phyloP scores from a whole-genome alignment of 225 moss, liverwort and hornwort species.

The Takakia lepidozioides region DNA sequence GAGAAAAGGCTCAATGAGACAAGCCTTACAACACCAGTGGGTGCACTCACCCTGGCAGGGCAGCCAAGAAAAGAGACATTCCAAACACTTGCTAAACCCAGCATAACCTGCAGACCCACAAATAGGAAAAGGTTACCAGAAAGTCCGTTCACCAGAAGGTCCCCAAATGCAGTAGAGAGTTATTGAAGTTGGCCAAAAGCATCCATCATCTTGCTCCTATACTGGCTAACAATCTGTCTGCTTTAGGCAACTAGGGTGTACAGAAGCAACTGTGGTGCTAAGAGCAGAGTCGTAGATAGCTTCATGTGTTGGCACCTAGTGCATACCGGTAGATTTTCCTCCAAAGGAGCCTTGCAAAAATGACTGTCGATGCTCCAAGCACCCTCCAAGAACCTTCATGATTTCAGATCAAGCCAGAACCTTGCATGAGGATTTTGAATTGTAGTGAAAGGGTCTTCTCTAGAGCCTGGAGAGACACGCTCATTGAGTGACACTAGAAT shows the following conservation, averaged over 20 bases:
- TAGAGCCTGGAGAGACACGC: no score
- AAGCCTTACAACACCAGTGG: not conserved
- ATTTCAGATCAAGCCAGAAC: slow-evolving; percentile 1
- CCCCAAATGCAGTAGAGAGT: no score
- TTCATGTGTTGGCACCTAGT: not conserved
- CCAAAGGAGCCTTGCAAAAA: slow-evolving; percentile 70
- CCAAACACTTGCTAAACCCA: slow-evolving; percentile 92
- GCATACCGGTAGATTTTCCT: slow-evolving; percentile 77
- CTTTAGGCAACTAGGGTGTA: no score
- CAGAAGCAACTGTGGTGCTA: no score
- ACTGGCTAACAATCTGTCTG: no score
- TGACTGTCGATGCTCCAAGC: slow-evolving; percentile 95
- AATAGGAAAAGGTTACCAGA: not conserved
- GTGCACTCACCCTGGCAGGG: slow-evolving; percentile 65
- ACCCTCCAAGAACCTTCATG: slow-evolving; percentile 85
- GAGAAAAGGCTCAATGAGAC: not conserved
- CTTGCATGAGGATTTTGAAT: not conserved
- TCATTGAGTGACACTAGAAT: no score
- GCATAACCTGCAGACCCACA: slow-evolving; percentile 58
- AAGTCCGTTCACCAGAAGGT: no score
- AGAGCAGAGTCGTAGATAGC: no score
- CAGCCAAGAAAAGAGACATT: slow-evolving; percentile 95
- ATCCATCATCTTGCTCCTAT: no score
- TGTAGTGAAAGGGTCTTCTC: no score
- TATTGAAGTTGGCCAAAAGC: no score